Evolutionary conservation across 306 rosid species (phyloP), one percentile per base, ranked within the genome.

Genomic region (Cyamopsis tetragonoloba): DNA sequence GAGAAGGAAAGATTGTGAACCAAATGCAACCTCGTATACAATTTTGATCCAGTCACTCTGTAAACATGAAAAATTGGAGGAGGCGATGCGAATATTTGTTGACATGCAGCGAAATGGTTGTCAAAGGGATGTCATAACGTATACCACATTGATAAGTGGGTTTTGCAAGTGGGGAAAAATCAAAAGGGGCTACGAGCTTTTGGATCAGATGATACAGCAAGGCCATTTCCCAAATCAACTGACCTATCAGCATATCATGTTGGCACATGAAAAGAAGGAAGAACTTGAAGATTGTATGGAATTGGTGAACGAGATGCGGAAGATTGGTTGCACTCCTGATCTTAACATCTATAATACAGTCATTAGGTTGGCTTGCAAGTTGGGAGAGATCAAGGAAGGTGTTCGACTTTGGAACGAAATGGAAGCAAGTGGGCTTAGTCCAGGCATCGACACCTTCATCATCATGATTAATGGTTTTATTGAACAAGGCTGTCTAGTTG

Each of bases 221-320:
- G 93, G 96, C 38, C 84, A 75, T 74, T 23, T 23, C 38, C 96
- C 95, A 2, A 83, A 77, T 82, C 91, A 85, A 80, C 66, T 70
- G 62, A 88, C 79, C 75, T 91, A 83, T 74, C 39, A 81, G 78
- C 85, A 82, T 57, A 80, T 91, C 32, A 78, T 85, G 89, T 1
- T 75, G 31, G 96, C 95, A 12, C 96, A 86, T 61, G 96, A 91
- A 85, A 88, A 88, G 89, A 88, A 85, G 83, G 95, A 91, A 50
- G 86, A 88, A 53, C 82, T 88, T 38, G 96, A 88, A 83, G 91
- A 88, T 77, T 88, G 91, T 58, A 57, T 80, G 85, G 89, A 85
- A 68, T 84, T 88, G 15, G 75, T 86, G 65, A 55, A 70, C 70
- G 96, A 87, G 82, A 88, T 91, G 95, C 68, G 81, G 72, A 88